Evolutionary conservation across 192 early-diverging fungal genomes (phyloP), one percentile per base, ranked within the genome.

Genomic region (Gryganskiella cystojenkinii): DNA sequence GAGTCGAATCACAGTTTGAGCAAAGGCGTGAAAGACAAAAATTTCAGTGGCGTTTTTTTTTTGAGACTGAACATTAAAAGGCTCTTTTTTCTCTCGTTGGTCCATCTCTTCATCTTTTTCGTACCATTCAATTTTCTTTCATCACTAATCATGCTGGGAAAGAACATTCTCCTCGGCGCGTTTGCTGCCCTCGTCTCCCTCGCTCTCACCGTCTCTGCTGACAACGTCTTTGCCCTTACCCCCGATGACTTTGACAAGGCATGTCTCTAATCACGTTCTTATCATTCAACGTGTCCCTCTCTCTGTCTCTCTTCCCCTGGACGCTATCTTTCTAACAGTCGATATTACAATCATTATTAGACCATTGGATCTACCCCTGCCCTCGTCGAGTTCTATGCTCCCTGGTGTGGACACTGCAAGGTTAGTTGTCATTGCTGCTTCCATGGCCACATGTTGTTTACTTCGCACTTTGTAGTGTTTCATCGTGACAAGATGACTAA

Each of bases 311-410:
- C 27, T 54, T n/a, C 0, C 55, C 6, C 54, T 44, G 14, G 35
- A 7, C 30, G 15, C 4, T 51, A 17, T 25, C 31, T 42, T 56
- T 19, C 40, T 65, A 34, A 50, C 31, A 19, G 37, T 51, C 34
- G 28, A 19, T 46, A 37, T 24, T 44, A 24, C 25, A 24, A 1
- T 13, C 37, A 17, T 15, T 25, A 15, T 42, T 75, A 76, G 72
- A 61, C 64, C 34, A 56, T 76, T 42, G 72, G 65, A 33, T 67
- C 64, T 25, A 76, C 62, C 19, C 72, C 72, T 81, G 90, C 90
- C 10, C 80, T 99, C 66, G 96, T 98, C 34, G 93, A 95, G 81
- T 98, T 98, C 80, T 96, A 91, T 82, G 96, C 96, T 20, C 91
- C 91, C 22, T 97, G 94, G 93, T 96, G 93, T 74, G 95, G 94